Evolutionary conservation across 441 rosid genomes (phyloP).

Genomic region (Jatropha podagrica): DNA sequence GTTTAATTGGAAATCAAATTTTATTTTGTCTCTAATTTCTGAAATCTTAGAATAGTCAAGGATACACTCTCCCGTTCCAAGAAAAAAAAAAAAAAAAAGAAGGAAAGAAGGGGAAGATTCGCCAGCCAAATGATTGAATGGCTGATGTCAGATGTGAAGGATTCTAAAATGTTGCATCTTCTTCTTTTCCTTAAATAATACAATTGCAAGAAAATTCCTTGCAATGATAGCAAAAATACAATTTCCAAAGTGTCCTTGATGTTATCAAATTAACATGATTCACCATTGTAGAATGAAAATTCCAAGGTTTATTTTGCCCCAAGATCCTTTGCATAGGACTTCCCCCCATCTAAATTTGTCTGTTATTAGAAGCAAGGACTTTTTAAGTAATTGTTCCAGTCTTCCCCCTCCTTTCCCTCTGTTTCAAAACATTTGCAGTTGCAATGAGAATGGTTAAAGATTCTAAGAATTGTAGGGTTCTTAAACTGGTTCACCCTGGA

Average conservation of each 20-base stretch:
- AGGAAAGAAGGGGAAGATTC: too few relatives aligned
- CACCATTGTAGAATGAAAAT: neutral
- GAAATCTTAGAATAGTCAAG: too few relatives aligned
- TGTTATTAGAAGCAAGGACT: neutral
- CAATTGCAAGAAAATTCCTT: neutral
- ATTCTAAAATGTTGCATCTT: neutral
- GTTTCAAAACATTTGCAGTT: neutral
- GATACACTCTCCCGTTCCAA: too few relatives aligned
- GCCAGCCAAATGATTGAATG: neutral
- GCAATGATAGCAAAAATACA: neutral
- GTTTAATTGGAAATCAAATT: too few relatives aligned
- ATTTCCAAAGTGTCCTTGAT: neutral
- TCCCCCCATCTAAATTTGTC: neutral
- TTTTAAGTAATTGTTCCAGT: neutral
- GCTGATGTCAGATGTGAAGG: neutral
- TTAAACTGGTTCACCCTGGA: conserved; percentile 45
- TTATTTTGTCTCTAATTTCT: too few relatives aligned
- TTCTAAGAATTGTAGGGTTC: conserved; percentile 16
- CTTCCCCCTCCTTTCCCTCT: neutral
- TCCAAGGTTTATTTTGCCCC: neutral
- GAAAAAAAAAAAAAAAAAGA: too few relatives aligned
- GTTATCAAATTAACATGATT: neutral
- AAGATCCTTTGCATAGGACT: neutral
- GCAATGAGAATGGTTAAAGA: conserved; percentile 2
- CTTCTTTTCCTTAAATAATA: too few relatives aligned